Conservation (phyloP, 2,329 filamentous ascomycete species). For the Periconia sp. region DNA sequence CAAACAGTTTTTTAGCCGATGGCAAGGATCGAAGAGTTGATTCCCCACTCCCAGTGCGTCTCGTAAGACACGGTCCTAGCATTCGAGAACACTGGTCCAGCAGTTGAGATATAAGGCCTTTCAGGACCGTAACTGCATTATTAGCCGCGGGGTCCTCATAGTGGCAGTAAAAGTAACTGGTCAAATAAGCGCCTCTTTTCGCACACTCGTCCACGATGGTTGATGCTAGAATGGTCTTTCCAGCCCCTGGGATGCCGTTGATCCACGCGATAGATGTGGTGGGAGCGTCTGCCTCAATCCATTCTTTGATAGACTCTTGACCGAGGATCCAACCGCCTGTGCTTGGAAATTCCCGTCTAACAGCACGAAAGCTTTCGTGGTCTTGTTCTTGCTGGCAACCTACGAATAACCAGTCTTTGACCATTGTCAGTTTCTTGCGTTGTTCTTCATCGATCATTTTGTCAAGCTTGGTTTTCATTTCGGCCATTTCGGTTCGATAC, state of each 20-base stretch:
- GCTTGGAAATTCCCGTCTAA: conserved; percentile 13
- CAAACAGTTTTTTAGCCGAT: conserved; percentile 22
- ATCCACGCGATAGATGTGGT: conserved; percentile 10
- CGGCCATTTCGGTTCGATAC: conserved; percentile 22
- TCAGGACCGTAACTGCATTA: conserved; percentile 20
- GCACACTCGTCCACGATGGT: conserved; percentile 27
- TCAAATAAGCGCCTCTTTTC: conserved; percentile 8
- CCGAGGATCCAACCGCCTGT: conserved; percentile 29
- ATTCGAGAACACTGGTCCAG: conserved; percentile 19
- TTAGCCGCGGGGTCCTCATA: conserved; percentile 19
- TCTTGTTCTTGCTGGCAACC: conserved; percentile 16
- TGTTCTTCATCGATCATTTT: conserved; percentile 14
- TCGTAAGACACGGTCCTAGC: conserved; percentile 19
- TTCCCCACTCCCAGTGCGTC: conserved; percentile 20
- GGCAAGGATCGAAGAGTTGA: conserved; percentile 19
- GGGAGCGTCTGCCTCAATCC: conserved; percentile 15
- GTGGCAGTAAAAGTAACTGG: conserved; percentile 31
- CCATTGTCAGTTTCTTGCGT: conserved; percentile 16
- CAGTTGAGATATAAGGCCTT: conserved; percentile 24
- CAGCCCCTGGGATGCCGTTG: conserved; percentile 30
- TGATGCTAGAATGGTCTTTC: conserved; percentile 38
- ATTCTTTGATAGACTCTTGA: conserved; percentile 23
- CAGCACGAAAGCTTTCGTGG: conserved; percentile 12
- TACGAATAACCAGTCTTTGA: conserved; percentile 28
- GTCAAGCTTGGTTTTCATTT: conserved; percentile 19